These are phyloP conservation scores for Simmondsia chinensis DNA, from an alignment of 148 eudicot genomes.

Conservation along the genomic window DNA sequence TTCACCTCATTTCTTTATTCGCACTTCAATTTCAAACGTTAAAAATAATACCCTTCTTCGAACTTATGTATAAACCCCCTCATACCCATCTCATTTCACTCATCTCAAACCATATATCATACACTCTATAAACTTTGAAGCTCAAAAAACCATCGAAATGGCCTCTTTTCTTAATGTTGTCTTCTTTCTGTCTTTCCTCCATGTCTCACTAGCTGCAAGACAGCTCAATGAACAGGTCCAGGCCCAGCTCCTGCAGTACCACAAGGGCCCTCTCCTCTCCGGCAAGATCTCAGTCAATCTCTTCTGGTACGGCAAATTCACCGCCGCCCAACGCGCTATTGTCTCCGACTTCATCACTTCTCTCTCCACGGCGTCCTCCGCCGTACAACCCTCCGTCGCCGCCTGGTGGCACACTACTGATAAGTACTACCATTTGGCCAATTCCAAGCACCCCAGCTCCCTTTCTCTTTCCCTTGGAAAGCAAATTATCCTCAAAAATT, in stretches of 20 bases:
- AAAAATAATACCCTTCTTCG: too few relatives aligned
- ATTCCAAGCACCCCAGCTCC: constrained; percentile 5
- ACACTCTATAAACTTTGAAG: too few relatives aligned
- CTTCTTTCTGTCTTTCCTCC: not conserved
- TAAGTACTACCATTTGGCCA: constrained; percentile 15
- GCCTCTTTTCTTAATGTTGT: not conserved
- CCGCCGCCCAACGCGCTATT: constrained; percentile 40
- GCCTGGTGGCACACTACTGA: constrained; percentile 33
- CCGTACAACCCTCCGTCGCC: constrained; percentile 29
- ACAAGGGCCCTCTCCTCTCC: constrained; percentile 48
- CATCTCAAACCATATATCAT: too few relatives aligned
- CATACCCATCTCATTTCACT: too few relatives aligned
- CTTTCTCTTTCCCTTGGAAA: too few relatives aligned
- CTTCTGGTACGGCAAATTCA: constrained; percentile 65
- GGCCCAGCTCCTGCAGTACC: constrained; percentile 31
- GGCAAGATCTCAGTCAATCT: constrained; percentile 53
- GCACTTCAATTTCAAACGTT: too few relatives aligned
- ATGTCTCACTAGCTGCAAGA: constrained; percentile 12
- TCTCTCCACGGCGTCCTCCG: constrained; percentile 6
- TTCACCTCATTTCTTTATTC: too few relatives aligned
- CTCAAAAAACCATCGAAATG: too few relatives aligned
- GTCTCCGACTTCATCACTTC: constrained; percentile 45
- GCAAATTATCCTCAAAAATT: constrained; percentile 18
- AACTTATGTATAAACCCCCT: too few relatives aligned
- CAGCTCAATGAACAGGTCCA: constrained; percentile 16